phyloP scores from a whole-genome alignment of 1,139 yeast species.

The Komagataea norvegica region DNA sequence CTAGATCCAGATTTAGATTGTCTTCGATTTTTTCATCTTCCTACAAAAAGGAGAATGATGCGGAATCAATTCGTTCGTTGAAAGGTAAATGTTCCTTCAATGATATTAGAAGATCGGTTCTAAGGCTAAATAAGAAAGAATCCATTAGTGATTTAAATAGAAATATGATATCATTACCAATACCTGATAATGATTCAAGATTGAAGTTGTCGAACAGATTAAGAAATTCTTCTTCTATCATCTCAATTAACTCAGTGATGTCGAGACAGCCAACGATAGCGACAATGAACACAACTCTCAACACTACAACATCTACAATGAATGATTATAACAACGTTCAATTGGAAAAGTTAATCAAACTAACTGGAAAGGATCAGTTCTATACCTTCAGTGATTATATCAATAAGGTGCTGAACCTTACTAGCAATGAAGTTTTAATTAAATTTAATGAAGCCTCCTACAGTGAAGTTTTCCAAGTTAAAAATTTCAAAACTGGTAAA shows the following conservation, averaged over 20 bases:
- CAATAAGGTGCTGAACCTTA: conserved; percentile 15
- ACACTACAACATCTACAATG: conserved; percentile 12
- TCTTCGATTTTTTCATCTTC: conserved; percentile 22
- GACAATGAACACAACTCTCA: conserved; percentile 7
- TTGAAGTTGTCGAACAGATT: conserved; percentile 50
- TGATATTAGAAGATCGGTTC: conserved; percentile 26
- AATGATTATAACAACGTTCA: conserved; percentile 29
- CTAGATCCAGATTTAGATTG: conserved; percentile 24
- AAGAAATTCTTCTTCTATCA: conserved; percentile 47
- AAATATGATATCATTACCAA: conserved; percentile 50
- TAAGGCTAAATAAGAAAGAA: conserved; percentile 22
- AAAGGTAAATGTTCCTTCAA: conserved; percentile 23
- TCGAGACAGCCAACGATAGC: conserved; percentile 18
- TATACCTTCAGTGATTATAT: conserved; percentile 20
- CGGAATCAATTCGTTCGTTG: conserved; percentile 23
- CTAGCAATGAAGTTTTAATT: conserved; percentile 23
- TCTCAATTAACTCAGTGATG: conserved; percentile 35
- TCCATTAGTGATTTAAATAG: conserved; percentile 24
- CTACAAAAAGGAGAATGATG: conserved; percentile 19
- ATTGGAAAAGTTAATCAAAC: conserved; percentile 31
- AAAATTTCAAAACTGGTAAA: conserved; percentile 22
- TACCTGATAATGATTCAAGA: conserved; percentile 48
- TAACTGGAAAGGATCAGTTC: conserved; percentile 32
- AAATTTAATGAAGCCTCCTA: conserved; percentile 44
- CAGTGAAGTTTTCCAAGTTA: conserved; percentile 39